Percentiles rank a stretch among this genome's conserved stretches.
These are phyloP conservation scores for Phallus indusiatus DNA, from an alignment of 768 basidiomycete species.

Conservation along the genomic window DNA sequence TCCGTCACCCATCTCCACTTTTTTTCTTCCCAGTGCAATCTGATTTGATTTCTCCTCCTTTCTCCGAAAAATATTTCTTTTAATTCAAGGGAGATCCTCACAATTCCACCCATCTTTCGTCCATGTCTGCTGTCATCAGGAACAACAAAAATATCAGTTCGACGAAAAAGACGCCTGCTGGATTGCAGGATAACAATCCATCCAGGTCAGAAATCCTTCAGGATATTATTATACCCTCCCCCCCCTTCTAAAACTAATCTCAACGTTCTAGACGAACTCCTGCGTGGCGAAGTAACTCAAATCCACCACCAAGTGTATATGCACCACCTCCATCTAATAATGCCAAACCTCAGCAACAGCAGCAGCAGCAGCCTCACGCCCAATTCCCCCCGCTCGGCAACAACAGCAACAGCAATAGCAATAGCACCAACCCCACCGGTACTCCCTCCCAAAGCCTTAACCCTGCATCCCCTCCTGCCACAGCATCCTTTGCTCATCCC, in stretches of 20 bases:
- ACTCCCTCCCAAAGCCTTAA: slow-evolving; percentile 34
- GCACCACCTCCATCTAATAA: neutral
- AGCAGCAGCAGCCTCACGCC: slow-evolving; percentile 32
- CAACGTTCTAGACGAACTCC: slow-evolving; percentile 26
- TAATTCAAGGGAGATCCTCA: neutral
- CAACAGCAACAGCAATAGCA: slow-evolving; percentile 14
- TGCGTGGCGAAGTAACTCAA: slow-evolving; percentile 56
- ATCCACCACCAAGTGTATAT: slow-evolving; percentile 65
- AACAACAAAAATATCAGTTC: slow-evolving; percentile 3
- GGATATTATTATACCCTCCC: slow-evolving; percentile 9
- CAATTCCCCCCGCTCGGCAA: slow-evolving; percentile 25
- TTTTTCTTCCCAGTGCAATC: neutral
- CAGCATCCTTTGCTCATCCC: slow-evolving; percentile 36
- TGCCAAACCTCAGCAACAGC: slow-evolving; percentile 29
- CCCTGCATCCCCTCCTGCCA: slow-evolving; percentile 19
- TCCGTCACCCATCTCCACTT: neutral
- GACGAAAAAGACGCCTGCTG: neutral
- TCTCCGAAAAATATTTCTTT: neutral
- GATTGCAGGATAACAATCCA: slow-evolving; percentile 2
- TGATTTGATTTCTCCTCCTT: neutral
- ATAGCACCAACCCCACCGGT: slow-evolving; percentile 20
- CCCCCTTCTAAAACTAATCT: slow-evolving; percentile 7
- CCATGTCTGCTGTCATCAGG: slow-evolving; percentile 6
- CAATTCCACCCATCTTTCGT: neutral
- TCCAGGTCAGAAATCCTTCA: slow-evolving; percentile 9